A percentile compares a stretch with the other conserved stretches of the same genome.
These are phyloP conservation scores for Rhizopogon vesiculosus DNA, from an alignment of 768 basidiomycete genomes.

Conservation along the genomic window DNA sequence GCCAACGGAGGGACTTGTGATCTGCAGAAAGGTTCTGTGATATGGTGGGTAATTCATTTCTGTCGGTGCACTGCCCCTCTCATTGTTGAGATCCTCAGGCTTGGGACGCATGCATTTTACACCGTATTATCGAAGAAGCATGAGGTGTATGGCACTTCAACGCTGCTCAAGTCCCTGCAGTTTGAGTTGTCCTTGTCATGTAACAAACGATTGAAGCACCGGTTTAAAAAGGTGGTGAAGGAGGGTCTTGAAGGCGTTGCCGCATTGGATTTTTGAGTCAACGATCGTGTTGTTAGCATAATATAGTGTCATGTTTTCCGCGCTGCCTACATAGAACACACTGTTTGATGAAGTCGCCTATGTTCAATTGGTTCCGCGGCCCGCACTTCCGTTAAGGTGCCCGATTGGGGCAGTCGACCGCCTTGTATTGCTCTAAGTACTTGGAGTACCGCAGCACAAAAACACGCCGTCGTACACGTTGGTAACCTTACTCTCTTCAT, in stretches of 20 bases:
- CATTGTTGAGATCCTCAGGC: slow-evolving; percentile 40
- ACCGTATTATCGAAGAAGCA: slow-evolving; percentile 54
- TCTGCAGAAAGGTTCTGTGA: slow-evolving; percentile 45
- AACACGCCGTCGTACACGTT: background rate
- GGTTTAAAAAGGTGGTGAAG: slow-evolving; percentile 43
- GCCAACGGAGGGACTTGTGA: slow-evolving; percentile 33
- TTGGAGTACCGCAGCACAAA: background rate
- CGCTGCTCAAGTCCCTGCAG: slow-evolving; percentile 42
- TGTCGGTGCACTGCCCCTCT: slow-evolving; percentile 1
- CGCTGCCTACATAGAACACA: background rate
- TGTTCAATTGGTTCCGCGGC: no score
- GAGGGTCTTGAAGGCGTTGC: slow-evolving; percentile 35
- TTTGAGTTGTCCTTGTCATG: slow-evolving; percentile 47
- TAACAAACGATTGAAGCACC: slow-evolving; percentile 35
- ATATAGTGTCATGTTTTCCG: background rate
- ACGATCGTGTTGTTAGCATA: background rate
- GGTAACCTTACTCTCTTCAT: background rate
- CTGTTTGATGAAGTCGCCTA: no score
- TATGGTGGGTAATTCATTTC: slow-evolving; percentile 47
- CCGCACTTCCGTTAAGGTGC: no score
- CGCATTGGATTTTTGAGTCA: slow-evolving; percentile 13
- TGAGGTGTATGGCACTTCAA: slow-evolving; percentile 36
- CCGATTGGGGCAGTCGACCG: no score
- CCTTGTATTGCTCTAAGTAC: no score
- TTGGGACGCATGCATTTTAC: slow-evolving; percentile 78